Evolutionary conservation across 345 rosid species (phyloP).

Genomic region (Theobroma cacao): DNA sequence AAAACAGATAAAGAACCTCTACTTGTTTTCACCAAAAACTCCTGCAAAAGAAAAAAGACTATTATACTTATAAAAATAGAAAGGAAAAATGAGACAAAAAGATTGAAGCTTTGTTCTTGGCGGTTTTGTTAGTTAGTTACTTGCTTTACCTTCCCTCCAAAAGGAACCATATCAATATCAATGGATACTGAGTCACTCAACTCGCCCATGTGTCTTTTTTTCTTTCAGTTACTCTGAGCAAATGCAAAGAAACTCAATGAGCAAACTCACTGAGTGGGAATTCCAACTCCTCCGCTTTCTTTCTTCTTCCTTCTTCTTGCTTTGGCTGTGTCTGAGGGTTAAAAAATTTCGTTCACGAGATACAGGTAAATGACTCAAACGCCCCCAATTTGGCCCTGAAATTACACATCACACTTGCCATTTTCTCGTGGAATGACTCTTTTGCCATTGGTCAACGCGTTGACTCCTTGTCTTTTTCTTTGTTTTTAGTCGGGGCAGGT

Average conservation of each 20-base stretch:
- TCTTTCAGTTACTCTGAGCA: background rate
- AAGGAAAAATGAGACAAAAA: background rate
- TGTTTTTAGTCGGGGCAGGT: slow-evolving; percentile 4
- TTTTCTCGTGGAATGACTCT: background rate
- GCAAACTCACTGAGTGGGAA: slow-evolving; percentile 34
- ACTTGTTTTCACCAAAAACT: slow-evolving; percentile 72
- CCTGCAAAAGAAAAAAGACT: slow-evolving; percentile 38
- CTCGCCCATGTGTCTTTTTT: slow-evolving; percentile 38
- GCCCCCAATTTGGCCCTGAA: background rate
- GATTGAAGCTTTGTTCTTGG: background rate
- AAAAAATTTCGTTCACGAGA: background rate
- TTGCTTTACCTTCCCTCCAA: slow-evolving; percentile 49
- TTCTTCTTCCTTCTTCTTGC: background rate
- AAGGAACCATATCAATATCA: slow-evolving; percentile 40
- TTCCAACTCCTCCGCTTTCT: background rate
- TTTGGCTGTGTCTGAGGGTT: background rate
- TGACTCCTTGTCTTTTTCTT: slow-evolving; percentile 12
- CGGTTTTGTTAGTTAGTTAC: slow-evolving; percentile 2
- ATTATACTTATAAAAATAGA: background rate
- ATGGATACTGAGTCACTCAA: slow-evolving; percentile 52
- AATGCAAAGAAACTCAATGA: slow-evolving; percentile 26
- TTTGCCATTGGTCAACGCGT: background rate
- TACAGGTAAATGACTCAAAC: background rate
- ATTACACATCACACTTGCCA: background rate
- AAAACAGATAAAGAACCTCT: slow-evolving; percentile 66